phyloP scores from a whole-genome alignment of 257 asterid species.

The Petunia axillaris region DNA sequence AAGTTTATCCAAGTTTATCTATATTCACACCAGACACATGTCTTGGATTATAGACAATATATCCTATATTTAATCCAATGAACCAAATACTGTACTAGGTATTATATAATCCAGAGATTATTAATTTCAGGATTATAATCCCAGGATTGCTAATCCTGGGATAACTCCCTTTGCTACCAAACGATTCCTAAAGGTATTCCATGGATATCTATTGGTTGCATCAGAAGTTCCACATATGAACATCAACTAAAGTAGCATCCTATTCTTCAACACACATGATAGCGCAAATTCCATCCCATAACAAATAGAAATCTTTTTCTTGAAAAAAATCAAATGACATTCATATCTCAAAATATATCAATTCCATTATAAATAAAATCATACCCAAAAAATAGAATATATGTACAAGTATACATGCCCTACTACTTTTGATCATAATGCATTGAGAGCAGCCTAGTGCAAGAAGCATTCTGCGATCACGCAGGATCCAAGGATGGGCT shows the following conservation, averaged over 20 bases:
- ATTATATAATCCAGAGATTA: too few relatives aligned
- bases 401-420: neutral
- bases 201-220: neutral
- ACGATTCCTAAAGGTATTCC: too few relatives aligned
- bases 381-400: slow-evolving; percentile 18
- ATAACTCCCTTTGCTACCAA: too few relatives aligned
- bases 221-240: neutral
- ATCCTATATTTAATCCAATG: too few relatives aligned
- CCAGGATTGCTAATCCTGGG: too few relatives aligned
- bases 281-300: neutral
- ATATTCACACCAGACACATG: too few relatives aligned
- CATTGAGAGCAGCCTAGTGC: slow-evolving; percentile 23
- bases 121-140: too few relatives aligned
- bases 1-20: too few relatives aligned
- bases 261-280: neutral
- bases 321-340: neutral
- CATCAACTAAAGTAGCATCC: neutral
- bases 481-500: too few relatives aligned
- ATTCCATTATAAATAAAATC: neutral
- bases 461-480: too few relatives aligned
- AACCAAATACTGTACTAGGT: too few relatives aligned
- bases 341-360: neutral
- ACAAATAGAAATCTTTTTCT: neutral
- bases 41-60: too few relatives aligned
- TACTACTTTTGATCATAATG: slow-evolving; percentile 22